Conservation (phyloP, 352 stramenopile species). For the Phytophthora sansomeana region DNA sequence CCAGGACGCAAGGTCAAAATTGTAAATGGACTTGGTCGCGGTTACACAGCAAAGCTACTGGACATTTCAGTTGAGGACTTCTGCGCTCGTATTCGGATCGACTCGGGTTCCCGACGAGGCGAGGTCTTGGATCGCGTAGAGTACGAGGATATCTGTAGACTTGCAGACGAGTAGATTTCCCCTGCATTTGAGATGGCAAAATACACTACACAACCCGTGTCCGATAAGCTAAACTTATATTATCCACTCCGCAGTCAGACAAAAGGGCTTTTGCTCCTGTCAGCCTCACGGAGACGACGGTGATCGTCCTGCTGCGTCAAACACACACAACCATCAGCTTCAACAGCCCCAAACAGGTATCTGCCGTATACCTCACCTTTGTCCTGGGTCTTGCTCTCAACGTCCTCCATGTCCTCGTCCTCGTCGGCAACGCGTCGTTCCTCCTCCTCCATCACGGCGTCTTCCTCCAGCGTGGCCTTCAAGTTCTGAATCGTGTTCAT, state of each 20-base stretch:
- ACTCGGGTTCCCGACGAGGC: conserved; percentile 65
- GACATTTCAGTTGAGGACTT: conserved; percentile 79
- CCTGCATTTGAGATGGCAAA: too few relatives aligned
- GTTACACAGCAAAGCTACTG: conserved; percentile 67
- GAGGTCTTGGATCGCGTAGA: conserved; percentile 76
- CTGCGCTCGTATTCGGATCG: conserved; percentile 69
- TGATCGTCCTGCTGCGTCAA: conserved; percentile 17
- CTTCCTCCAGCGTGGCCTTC: conserved; percentile 80
- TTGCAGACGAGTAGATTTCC: conserved; percentile 50
- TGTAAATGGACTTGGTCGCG: conserved; percentile 76
- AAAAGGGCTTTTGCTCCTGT: neutral
- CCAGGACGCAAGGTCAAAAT: conserved; percentile 74
- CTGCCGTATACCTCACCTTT: conserved; percentile 25
- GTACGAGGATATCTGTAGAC: conserved; percentile 87
- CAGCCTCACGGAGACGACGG: conserved; percentile 30
- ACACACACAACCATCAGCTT: neutral
- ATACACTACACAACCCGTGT: neutral
- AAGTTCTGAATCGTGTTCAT: conserved; percentile 89
- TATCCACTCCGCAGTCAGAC: conserved; percentile 8
- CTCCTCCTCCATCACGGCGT: conserved; percentile 69
- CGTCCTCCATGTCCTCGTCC: conserved; percentile 81
- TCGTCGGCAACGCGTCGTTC: conserved; percentile 52
- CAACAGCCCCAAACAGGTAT: too few relatives aligned
- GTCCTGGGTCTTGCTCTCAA: conserved; percentile 28
- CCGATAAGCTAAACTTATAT: conserved; percentile 10